Evolutionary conservation across 2,329 filamentous ascomycete genomes (phyloP), one percentile per base, ranked within the genome.

Genomic region (Paramyrothecium roridum): DNA sequence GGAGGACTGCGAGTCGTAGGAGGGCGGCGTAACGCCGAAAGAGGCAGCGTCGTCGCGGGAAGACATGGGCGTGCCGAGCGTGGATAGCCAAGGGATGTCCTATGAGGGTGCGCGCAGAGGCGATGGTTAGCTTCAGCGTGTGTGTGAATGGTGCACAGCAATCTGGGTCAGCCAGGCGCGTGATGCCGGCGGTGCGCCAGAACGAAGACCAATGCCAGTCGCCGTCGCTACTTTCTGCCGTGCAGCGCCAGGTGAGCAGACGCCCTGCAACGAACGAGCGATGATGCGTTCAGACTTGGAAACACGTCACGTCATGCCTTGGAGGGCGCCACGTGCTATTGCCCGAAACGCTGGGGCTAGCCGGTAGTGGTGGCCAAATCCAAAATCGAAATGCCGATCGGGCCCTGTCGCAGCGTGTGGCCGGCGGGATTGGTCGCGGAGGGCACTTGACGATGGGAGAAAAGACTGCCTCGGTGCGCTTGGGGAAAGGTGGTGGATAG

Each of bases 71-170:
- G 62, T 61, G 59, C 67, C 63, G 56, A 72, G 64, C 68, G 80
- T 78, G 70, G 76, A 72, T 69, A 83, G 71, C 80, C 80, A 83
- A 63, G 81, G 80, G 46, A 67, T 70, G 52, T 75, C 73, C 73
- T 75, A 52, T 20, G 57, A 55, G 52, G 52, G 49, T 16, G 47
- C 46, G 53, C 34, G 52, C 51, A 48, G 55, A 30, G 52, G 30
- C 19, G 46, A 48, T 20, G 30, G 57, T 69, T 57, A 69, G 63
- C 52, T 52, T 57, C 40, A 43, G 37, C 37, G 37, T 30, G n/a
- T n/a, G n/a, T n/a, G n/a, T n/a, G 26, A 10, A 30, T 30, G 26
- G 10, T 30, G 26, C 26, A 10, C 26, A 30, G 26, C 26, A 30
- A 30, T 30, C 6, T 30, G 26, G n/a, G 26, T 30, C 26, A 30